A percentile compares a stretch with the other conserved stretches of the same genome.
Evolutionary conservation across 805 yeast genomes (phyloP).

Genomic region (Ascoidea asiatica): DNA sequence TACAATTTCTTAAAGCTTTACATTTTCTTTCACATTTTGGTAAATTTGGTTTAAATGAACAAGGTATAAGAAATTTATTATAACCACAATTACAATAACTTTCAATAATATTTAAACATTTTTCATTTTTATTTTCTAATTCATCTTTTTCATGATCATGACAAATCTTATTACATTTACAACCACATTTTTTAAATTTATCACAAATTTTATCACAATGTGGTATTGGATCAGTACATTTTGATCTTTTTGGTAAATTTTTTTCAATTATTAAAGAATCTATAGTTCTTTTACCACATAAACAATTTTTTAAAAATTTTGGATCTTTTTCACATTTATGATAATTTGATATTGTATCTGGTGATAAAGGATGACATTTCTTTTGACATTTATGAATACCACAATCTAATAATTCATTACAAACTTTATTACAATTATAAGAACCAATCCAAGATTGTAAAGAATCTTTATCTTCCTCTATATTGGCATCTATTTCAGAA

Average conservation of each 20-base stretch:
- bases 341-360: constrained; percentile 17
- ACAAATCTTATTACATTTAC: constrained; percentile 50
- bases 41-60: constrained; percentile 35
- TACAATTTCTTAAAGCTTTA: constrained; percentile 60
- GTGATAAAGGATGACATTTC: constrained; percentile 40
- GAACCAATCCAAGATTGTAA: constrained; percentile 42
- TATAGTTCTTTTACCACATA: constrained; percentile 59
- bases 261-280: constrained; percentile 19
- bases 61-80: constrained; percentile 45
- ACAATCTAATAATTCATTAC: constrained; percentile 46
- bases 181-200: constrained; percentile 60
- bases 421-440: constrained; percentile 30
- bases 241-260: constrained; percentile 31
- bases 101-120: constrained; percentile 42
- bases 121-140: constrained; percentile 58
- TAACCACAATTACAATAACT: constrained; percentile 51
- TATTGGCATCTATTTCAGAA: too few species aligned
- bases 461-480: too few species aligned
- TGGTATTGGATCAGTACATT: constrained; percentile 71
- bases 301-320: constrained; percentile 44
- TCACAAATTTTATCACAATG: constrained; percentile 57
- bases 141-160: constrained; percentile 66
- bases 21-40: constrained; percentile 67
- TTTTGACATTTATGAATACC: constrained; percentile 37
- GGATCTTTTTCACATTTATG: constrained; percentile 55